Conservation (phyloP, 1,284 basidiomycete species). For the Ganoderma leucocontextum region DNA sequence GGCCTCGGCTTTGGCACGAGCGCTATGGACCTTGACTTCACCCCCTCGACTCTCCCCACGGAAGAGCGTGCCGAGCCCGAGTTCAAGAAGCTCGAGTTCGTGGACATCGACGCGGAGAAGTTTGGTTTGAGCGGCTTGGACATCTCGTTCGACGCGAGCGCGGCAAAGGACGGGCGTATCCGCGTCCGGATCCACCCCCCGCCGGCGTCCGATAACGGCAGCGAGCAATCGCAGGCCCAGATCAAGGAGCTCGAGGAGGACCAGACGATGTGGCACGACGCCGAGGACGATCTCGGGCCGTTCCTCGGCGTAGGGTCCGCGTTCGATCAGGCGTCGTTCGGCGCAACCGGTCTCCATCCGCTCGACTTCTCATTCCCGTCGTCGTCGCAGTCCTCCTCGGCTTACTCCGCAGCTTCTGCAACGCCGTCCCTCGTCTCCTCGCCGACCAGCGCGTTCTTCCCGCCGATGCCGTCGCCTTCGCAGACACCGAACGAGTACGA, state of each 20-base stretch:
- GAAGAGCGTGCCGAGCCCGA: slow-evolving; percentile 34
- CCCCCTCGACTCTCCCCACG: slow-evolving; percentile 35
- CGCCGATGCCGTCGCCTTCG: slow-evolving; percentile 38
- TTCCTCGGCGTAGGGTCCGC: slow-evolving; percentile 60
- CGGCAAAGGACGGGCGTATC: slow-evolving; percentile 72
- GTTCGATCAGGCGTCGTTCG: slow-evolving; percentile 23
- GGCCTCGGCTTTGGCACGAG: slow-evolving; percentile 48
- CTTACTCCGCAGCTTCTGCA: slow-evolving; percentile 37
- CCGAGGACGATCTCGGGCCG: slow-evolving; percentile 51
- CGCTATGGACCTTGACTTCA: slow-evolving; percentile 61
- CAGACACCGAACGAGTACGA: slow-evolving; percentile 33
- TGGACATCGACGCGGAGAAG: slow-evolving; percentile 56
- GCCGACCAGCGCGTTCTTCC: slow-evolving; percentile 29
- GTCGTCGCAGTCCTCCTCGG: slow-evolving; percentile 38
- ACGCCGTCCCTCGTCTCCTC: slow-evolving; percentile 25
- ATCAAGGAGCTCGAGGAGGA: slow-evolving; percentile 42
- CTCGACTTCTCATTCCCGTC: slow-evolving; percentile 48
- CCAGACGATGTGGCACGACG: slow-evolving; percentile 41
- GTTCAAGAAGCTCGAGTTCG: slow-evolving; percentile 61
- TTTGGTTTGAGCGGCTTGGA: slow-evolving; percentile 66
- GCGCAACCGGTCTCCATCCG: slow-evolving; percentile 34
- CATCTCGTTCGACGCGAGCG: slow-evolving; percentile 73
- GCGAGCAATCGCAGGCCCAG: slow-evolving; percentile 33
- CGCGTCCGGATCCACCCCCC: slow-evolving; percentile 73
- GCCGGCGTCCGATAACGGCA: slow-evolving; percentile 29